Base-by-base conservation (phyloP, 2,329 filamentous ascomycete genomes). In the Ceratocystiopsis sp. region DNA sequence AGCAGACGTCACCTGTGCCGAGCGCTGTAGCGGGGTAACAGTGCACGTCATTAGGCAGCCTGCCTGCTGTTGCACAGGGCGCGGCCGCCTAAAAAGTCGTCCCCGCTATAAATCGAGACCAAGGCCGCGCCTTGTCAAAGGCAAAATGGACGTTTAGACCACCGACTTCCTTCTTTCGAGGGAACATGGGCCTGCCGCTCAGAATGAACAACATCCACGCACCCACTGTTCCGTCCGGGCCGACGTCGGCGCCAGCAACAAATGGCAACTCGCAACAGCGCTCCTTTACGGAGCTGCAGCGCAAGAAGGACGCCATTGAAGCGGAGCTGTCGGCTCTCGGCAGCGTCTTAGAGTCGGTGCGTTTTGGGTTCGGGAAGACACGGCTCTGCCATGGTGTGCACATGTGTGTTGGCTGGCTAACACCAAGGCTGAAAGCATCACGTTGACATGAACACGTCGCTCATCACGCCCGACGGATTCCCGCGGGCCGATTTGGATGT, bases 401-500 rank as follows among this genome's bases (percentile, higher is more conserved):
- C 10, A 2, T 29, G 25, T 17, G n/a, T 47, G 21, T 15, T 29
- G 4, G 19, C 15, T n/a, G 16, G 13, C 39, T 36, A 29, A 44
- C 25, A 4, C 3, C 13, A 15, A 9, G 21, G 14, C n/a, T n/a
- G 12, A 29, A 54, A 95, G 87, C 89, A 96, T 66, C 78, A 81
- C 38, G 89, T 94, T 42, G 79, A 82, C 54, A 98, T 98, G 91
- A 79, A 80, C 54, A 95, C 91, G 9, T 70, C 76, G 45, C 73
- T 98, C 35, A 75, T 85, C 19, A 95, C 89, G 14, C 74, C 78
- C 48, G 91, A 96, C 61, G 91, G 91, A 40, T 98, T 84, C 58
- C 91, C 91, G 32, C 75, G 91, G 57, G 80, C 84, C 53, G 91
- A 98, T 61, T 79, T 98, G 50, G 91, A 98, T 59, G 82, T 98